Conservation (phyloP, 495 filamentous ascomycete species). For the Parathielavia hyrcaniae region DNA sequence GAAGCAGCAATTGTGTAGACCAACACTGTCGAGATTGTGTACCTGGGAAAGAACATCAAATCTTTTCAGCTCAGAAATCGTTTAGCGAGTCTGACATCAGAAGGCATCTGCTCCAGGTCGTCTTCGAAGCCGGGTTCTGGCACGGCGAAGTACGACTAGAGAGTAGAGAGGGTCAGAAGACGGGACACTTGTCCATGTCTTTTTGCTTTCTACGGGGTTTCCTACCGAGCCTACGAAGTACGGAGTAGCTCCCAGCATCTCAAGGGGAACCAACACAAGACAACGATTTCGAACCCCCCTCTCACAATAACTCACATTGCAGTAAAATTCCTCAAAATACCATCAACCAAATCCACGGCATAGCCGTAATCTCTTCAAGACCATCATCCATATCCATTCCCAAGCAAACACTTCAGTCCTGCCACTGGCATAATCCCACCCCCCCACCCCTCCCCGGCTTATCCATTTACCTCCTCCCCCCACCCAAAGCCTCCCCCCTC, state of each 20-base stretch:
- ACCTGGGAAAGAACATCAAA: neutral
- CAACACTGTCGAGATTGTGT: neutral
- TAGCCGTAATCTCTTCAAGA: too few species aligned
- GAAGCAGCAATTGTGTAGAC: neutral
- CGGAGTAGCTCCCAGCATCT: neutral
- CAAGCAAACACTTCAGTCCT: neutral
- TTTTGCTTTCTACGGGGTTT: neutral
- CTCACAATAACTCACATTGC: too few species aligned
- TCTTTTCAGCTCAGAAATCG: too few species aligned
- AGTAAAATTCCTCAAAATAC: too few species aligned
- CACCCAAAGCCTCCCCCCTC: constrained; percentile 39
- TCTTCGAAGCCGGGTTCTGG: too few species aligned
- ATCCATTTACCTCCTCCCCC: constrained; percentile 18
- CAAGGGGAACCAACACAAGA: neutral
- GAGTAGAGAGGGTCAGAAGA: neutral
- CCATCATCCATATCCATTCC: too few species aligned
- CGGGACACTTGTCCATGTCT: neutral
- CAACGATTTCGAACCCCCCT: neutral
- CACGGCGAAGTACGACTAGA: too few species aligned
- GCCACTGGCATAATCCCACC: too few species aligned
- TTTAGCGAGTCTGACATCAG: too few species aligned
- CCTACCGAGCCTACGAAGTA: neutral
- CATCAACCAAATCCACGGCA: too few species aligned
- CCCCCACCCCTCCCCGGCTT: too few species aligned
- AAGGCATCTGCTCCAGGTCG: too few species aligned